Evolutionary conservation across 371 early-diverging fungal species (phyloP).

Genomic region (Fennellomyces sp.): DNA sequence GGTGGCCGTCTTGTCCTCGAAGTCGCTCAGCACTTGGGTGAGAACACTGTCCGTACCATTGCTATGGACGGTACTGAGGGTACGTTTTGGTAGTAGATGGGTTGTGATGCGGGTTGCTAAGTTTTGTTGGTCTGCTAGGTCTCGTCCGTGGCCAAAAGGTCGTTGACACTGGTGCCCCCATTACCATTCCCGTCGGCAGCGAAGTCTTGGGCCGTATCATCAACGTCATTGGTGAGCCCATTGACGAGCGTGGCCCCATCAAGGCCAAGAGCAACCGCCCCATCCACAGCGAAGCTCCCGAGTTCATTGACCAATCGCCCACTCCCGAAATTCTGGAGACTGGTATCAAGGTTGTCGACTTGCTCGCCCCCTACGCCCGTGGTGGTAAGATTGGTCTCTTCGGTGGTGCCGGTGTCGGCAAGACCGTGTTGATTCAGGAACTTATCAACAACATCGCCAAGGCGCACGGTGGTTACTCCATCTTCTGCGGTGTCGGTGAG

Average conservation of each 20-base stretch:
- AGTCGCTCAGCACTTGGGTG: constrained; percentile 96
- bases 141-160: constrained; percentile 97
- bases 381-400: constrained; percentile 99
- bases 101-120: neutral
- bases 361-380: constrained; percentile 97
- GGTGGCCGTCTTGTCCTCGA: constrained; percentile 91
- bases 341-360: constrained; percentile 99
- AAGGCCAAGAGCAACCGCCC: constrained; percentile 84
- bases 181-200: constrained; percentile 93
- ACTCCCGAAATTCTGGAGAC: constrained; percentile 96
- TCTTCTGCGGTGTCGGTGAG: constrained; percentile 97
- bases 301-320: constrained; percentile 96
- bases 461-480: constrained; percentile 97
- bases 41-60: constrained; percentile 98
- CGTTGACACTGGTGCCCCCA: constrained; percentile 93
- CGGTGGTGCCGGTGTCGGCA: constrained; percentile 98
- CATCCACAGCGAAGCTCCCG: constrained; percentile 95
- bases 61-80: constrained; percentile 96
- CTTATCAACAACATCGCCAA: constrained; percentile 98
- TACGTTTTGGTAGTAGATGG: constrained; percentile 41
- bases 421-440: constrained; percentile 97
- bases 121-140: constrained; percentile 51
- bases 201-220: constrained; percentile 98
- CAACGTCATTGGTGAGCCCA: constrained; percentile 98
- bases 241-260: constrained; percentile 98